Evolutionary conservation across 2,329 filamentous ascomycete species (phyloP).

Genomic region (Diaporthe capsici): DNA sequence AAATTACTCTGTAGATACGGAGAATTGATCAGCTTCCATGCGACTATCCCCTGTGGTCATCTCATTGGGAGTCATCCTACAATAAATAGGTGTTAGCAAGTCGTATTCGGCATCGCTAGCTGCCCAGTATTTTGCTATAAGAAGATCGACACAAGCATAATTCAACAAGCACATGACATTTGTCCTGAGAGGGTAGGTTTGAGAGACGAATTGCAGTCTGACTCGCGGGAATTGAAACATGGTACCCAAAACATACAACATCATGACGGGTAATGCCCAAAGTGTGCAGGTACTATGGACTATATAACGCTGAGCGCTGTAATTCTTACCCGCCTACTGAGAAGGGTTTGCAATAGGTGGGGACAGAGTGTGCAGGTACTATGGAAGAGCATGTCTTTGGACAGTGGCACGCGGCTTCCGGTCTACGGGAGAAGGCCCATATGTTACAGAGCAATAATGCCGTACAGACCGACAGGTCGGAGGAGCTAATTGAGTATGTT

Average conservation of each 20-base stretch:
- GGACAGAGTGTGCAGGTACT: not conserved
- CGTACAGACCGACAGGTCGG: not conserved
- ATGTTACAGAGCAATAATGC: not conserved
- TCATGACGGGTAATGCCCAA: not conserved
- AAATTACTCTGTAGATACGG: not conserved
- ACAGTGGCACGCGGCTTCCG: not conserved
- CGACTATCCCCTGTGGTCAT: not conserved
- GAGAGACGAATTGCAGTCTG: not conserved
- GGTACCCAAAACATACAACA: not conserved
- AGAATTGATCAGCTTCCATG: not conserved
- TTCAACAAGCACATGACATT: conserved; percentile 1
- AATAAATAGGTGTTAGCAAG: not conserved
- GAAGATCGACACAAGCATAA: not conserved
- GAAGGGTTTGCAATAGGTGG: no score
- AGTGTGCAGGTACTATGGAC: not conserved
- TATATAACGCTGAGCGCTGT: no score
- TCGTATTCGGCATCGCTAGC: not conserved
- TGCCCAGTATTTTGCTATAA: not conserved
- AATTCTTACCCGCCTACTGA: no score
- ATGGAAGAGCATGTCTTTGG: not conserved
- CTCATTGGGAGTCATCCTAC: no score
- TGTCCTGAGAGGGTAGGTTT: not conserved
- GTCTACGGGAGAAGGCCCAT: not conserved
- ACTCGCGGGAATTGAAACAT: conserved; percentile 18
- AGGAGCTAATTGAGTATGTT: no score